Conservation (phyloP, 768 basidiomycete genomes). For the Fibroporia radiculosa region DNA sequence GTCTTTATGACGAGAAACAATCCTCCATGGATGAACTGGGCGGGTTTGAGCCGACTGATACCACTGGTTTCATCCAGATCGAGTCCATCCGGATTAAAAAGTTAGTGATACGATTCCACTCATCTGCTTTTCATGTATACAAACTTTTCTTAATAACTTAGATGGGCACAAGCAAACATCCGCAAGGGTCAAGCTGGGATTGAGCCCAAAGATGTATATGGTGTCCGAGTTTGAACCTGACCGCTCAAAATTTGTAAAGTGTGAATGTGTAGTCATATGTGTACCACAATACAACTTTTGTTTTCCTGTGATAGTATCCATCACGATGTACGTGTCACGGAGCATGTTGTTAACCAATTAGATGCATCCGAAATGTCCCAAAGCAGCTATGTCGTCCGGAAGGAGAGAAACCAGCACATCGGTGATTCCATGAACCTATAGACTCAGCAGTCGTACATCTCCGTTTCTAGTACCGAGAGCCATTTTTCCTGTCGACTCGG, state of each 20-base stretch:
- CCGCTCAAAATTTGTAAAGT: too few relatives aligned
- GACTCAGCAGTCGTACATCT: slow-evolving; percentile 5
- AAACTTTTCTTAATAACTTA: slow-evolving; percentile 21
- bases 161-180: slow-evolving; percentile 85
- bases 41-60: slow-evolving; percentile 94
- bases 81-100: slow-evolving; percentile 98
- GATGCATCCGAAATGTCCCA: too few relatives aligned
- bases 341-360: too few relatives aligned
- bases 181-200: slow-evolving; percentile 52
- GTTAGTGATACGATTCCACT: slow-evolving; percentile 35
- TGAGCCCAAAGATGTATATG: slow-evolving; percentile 15
- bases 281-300: too few relatives aligned
- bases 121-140: neutral
- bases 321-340: too few relatives aligned
- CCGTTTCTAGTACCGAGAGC: slow-evolving; percentile 22
- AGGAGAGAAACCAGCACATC: too few relatives aligned
- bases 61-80: slow-evolving; percentile 94
- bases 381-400: too few relatives aligned
- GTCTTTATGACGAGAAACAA: slow-evolving; percentile 91
- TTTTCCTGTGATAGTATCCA: too few relatives aligned
- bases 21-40: slow-evolving; percentile 99
- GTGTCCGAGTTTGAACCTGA: slow-evolving; percentile 10
- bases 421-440: too few relatives aligned
- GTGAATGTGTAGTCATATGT: too few relatives aligned
- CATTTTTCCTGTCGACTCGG: slow-evolving; percentile 23